Conservation (phyloP, 2,329 filamentous ascomycete species). For the Pseudogymnoascus sp. region DNA sequence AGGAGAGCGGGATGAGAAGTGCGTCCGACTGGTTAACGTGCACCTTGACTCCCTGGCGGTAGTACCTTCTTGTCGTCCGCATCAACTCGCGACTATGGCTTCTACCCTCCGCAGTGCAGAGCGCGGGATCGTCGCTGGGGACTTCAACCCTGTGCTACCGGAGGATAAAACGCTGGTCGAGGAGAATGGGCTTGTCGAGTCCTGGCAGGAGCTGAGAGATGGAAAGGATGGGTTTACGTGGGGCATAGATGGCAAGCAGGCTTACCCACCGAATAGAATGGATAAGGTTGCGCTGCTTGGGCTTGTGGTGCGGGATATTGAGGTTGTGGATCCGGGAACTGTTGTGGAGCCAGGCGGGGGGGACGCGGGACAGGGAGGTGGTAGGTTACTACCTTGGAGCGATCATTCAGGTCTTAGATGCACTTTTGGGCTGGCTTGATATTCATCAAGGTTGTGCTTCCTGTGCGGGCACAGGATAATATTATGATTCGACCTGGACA, state of each 20-base stretch:
- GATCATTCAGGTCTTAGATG: slow-evolving; percentile 13
- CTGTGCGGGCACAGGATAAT: background rate
- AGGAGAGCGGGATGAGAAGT: background rate
- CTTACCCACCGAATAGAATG: slow-evolving; percentile 28
- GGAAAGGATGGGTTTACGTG: slow-evolving; percentile 30
- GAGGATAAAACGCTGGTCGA: slow-evolving; percentile 28
- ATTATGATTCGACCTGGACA: background rate
- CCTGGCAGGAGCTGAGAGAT: slow-evolving; percentile 26
- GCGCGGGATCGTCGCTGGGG: slow-evolving; percentile 31
- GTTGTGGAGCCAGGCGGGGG: background rate
- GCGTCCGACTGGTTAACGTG: slow-evolving; percentile 31
- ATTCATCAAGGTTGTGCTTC: background rate
- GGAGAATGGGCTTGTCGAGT: slow-evolving; percentile 29
- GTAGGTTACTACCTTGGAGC: slow-evolving; percentile 11
- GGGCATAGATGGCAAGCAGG: slow-evolving; percentile 28
- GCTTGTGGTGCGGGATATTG: slow-evolving; percentile 19
- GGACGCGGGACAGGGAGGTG: background rate
- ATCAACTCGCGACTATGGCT: slow-evolving; percentile 25
- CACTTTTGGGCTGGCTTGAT: slow-evolving; percentile 9
- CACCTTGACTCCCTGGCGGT: slow-evolving; percentile 31
- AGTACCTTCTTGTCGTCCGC: slow-evolving; percentile 24
- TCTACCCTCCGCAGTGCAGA: slow-evolving; percentile 22
- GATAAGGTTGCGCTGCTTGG: slow-evolving; percentile 31
- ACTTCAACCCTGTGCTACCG: slow-evolving; percentile 33
- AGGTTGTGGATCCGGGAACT: slow-evolving; percentile 18